Percentiles rank a stretch among this genome's conserved stretches.
These are phyloP conservation scores for Euphorbia schlechtendalii DNA, from an alignment of 441 rosid species.

Conservation along the genomic window DNA sequence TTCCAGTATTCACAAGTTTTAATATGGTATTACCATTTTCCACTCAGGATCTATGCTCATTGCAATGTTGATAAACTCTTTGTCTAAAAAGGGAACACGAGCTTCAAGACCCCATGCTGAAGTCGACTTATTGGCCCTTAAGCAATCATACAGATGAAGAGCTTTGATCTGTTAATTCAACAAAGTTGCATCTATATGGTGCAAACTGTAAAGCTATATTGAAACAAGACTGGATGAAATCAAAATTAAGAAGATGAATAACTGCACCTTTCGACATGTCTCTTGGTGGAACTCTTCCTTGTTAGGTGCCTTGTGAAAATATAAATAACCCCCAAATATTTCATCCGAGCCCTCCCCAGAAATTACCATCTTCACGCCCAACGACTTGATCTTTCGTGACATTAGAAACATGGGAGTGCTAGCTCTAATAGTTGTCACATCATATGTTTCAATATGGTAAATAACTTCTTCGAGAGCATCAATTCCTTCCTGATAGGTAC, in stretches of 20 bases:
- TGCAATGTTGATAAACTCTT: constrained; percentile 68
- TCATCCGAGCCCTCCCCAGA: constrained; percentile 99
- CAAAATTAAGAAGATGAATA: not conserved
- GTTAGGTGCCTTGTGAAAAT: constrained; percentile 98
- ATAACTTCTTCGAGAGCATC: constrained; percentile 97
- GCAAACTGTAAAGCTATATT: too few relatives aligned
- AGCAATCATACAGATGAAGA: constrained; percentile 94
- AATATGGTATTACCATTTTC: constrained; percentile 61
- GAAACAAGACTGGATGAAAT: too few relatives aligned
- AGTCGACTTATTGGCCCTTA: constrained; percentile 96
- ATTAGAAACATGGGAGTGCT: constrained; percentile 99
- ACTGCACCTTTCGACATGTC: constrained; percentile 80
- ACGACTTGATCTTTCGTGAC: constrained; percentile 95
- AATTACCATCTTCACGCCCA: constrained; percentile 98
- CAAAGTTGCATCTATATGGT: constrained; percentile 12
- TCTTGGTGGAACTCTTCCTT: constrained; percentile 91
- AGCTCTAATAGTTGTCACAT: constrained; percentile 95
- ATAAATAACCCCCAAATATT: constrained; percentile 93
- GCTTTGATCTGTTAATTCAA: constrained; percentile 68
- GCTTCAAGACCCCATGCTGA: constrained; percentile 99
- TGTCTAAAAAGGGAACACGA: constrained; percentile 95
- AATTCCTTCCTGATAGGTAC: constrained; percentile 71
- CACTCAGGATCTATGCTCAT: constrained; percentile 98
- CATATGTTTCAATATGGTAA: constrained; percentile 92
- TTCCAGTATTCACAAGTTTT: too few relatives aligned